Base-by-base conservation (phyloP, 345 rosid species). In the Raphanus raphanistrum region DNA sequence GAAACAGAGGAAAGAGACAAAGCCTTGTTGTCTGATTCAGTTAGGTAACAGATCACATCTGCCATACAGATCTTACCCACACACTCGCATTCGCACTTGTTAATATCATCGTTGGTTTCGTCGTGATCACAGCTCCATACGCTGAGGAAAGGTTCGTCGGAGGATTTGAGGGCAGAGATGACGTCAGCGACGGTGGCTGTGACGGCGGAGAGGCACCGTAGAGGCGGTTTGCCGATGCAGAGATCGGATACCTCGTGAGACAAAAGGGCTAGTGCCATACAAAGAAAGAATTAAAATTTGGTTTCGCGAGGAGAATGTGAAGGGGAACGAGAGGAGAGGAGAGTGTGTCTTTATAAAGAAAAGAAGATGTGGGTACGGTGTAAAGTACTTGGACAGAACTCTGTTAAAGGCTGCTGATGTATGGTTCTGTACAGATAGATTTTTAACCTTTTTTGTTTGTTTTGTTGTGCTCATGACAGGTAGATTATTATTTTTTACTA, bases 151-250 rank as follows among this genome's bases (percentile, higher is more conserved):
- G 71, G 75, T 12, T 90, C 96, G 0, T 83, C 94, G 1, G 90
- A 87, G 82, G 60, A 81, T 59, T 85, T 90, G 66, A 95, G 87
- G 15, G 85, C 88, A 21, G 83, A 74, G 33, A 94, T 75, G 5
- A 90, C 82, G 50, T 90, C 70, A 71, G 96, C 74, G 41, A 93
- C 80, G 32, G 89, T 62, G 71, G 80, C 77, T 70, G 74, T 33
- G 5, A 68, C 55, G 60, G 75, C 66, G 25, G 94, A 70, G 28
- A 95, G 90, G 41, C 88, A 84, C 78, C 81, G 85, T 82, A 95
- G 81, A 0, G 97, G 88, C 9, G 98, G 99, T 84, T 95, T 95
- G 74, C 98, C 99, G 29, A 95, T 87, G 76, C 99, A 95, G 81
- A 95, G 93, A 81, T 95, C 97, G 36, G 98, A 87, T 36, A 78